Evolutionary conservation across 2,329 filamentous ascomycete genomes (phyloP).

Genomic region (Neurospora sp.): DNA sequence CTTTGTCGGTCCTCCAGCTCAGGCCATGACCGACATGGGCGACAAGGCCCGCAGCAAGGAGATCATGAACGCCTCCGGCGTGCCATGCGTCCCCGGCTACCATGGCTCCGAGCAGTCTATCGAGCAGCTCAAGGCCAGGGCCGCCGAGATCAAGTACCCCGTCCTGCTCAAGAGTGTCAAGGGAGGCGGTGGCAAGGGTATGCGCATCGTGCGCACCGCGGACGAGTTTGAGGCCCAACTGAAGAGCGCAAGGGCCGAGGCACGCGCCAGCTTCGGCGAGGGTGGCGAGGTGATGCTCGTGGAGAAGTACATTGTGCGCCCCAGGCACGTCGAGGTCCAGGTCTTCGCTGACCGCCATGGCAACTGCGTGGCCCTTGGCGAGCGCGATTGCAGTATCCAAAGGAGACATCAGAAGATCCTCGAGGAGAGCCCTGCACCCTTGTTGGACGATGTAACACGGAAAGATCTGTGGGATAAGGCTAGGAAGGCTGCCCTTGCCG

Average conservation of each 20-base stretch:
- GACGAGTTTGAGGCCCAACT: slow-evolving; percentile 63
- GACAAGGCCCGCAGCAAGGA: slow-evolving; percentile 90
- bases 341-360: slow-evolving; percentile 77
- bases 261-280: slow-evolving; percentile 70
- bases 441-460: slow-evolving; percentile 46
- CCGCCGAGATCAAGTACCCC: slow-evolving; percentile 58
- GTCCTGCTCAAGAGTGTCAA: slow-evolving; percentile 73
- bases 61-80: slow-evolving; percentile 91
- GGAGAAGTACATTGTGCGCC: slow-evolving; percentile 70
- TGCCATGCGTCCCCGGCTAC: slow-evolving; percentile 93
- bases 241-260: slow-evolving; percentile 63
- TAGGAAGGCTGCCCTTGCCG: slow-evolving; percentile 57
- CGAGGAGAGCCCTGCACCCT: slow-evolving; percentile 76
- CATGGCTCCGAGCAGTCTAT: slow-evolving; percentile 76
- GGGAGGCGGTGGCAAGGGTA: slow-evolving; percentile 76
- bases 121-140: slow-evolving; percentile 51
- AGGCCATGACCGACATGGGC: slow-evolving; percentile 81
- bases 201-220: slow-evolving; percentile 61
- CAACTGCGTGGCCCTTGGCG: slow-evolving; percentile 72
- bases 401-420: slow-evolving; percentile 83
- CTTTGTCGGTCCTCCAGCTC: slow-evolving; percentile 84
- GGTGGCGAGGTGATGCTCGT: slow-evolving; percentile 72
- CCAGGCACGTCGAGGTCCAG: slow-evolving; percentile 82
- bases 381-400: slow-evolving; percentile 83
- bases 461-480: slow-evolving; percentile 58